Evolutionary conservation across 2,329 filamentous ascomycete genomes (phyloP), one percentile per base, ranked within the genome.

Genomic region (Epichloe festucae): DNA sequence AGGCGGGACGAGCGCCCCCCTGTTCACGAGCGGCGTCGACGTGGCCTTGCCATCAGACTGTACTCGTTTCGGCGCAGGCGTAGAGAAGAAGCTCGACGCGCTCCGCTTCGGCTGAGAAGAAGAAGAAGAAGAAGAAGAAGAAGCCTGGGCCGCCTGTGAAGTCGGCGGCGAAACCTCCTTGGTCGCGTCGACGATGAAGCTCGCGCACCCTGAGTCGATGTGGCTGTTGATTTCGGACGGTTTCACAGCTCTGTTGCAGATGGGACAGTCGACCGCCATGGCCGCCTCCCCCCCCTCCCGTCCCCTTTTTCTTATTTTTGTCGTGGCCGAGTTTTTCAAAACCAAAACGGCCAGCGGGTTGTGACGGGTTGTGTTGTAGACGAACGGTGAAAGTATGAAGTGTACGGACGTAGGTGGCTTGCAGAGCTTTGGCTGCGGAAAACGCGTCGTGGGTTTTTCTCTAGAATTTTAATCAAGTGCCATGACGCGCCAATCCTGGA

Each of bases 151-250:
- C 23, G 53, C 52, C n/a, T 60, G 60, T 11, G 59, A 59, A 17
- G 59, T 59, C 50, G 63, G 58, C 4, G 60, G 67, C 46, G 56
- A 27, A 27, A 27, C 63, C 10, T 64, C 59, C 58, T 72, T 63
- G 31, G 41, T 47, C 48, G 41, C 17, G 53, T 82, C 78, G 63
- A 85, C 71, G 56, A 93, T 66, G 63, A 84, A 84, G 38, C 73
- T 75, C 54, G 78, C 68, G 71, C 91, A 97, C 57, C 78, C 79
- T 34, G 88, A 91, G 70, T 97, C 93, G 63, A 97, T 81, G 67
- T 97, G 91, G 58, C 77, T 76, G 70, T 97, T 97, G 73, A 97
- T 97, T 58, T 85, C 79, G 62, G 73, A 71, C 57, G 84, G 71
- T 57, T 79, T 84, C 60, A 93, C 87, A 52, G 76, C 73, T 60